Conservation (phyloP, 164 flowering plant genomes). For the Liquidambar formosana region DNA sequence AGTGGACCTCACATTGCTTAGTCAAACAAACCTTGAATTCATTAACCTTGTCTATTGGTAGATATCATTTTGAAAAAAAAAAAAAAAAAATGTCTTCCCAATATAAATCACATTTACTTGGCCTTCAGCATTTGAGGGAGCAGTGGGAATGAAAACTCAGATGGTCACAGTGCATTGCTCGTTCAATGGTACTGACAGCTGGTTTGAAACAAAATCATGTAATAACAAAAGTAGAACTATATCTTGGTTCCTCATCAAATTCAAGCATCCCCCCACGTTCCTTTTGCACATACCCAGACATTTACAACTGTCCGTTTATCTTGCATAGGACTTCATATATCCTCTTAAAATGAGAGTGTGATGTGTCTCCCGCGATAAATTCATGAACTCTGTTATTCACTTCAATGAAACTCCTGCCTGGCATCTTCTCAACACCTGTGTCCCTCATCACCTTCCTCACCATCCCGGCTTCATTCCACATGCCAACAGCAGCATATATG, state of each 20-base stretch:
- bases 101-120: neutral
- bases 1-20: no score
- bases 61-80: neutral
- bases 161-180: neutral
- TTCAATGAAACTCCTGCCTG: slow-evolving; percentile 61
- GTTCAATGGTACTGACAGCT: neutral
- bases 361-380: slow-evolving; percentile 49
- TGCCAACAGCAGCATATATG: slow-evolving; percentile 51
- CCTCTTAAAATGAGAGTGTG: slow-evolving; percentile 33
- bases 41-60: neutral
- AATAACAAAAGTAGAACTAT: neutral
- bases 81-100: neutral
- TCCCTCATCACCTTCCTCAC: slow-evolving; percentile 61
- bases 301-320: slow-evolving; percentile 32
- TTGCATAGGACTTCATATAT: slow-evolving; percentile 34
- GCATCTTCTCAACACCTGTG: slow-evolving; percentile 45
- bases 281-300: slow-evolving; percentile 22
- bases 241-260: slow-evolving; percentile 13
- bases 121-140: neutral
- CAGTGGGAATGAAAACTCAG: no score
- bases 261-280: slow-evolving; percentile 15
- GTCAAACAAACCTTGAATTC: neutral
- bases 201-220: neutral
- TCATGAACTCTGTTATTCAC: slow-evolving; percentile 44
- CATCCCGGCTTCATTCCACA: slow-evolving; percentile 51